Evolutionary conservation across 2,329 filamentous ascomycete genomes (phyloP).

Genomic region (Colletotrichum tropicicola): DNA sequence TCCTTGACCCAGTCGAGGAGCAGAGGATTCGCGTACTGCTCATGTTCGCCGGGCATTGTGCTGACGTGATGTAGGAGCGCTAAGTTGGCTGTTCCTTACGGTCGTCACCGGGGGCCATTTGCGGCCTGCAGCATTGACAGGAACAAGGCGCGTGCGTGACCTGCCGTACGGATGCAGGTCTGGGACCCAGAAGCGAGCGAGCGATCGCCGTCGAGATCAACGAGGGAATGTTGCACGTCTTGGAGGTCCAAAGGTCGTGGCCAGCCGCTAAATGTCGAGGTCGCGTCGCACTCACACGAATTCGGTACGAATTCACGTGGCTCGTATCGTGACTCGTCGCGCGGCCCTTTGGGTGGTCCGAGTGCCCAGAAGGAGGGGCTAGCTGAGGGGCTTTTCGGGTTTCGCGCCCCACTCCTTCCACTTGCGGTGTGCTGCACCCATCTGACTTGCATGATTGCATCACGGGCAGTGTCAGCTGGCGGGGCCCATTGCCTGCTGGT

Average conservation of each 20-base stretch:
- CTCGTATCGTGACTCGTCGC: too few relatives aligned
- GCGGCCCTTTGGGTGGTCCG: background rate
- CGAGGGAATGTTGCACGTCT: too few relatives aligned
- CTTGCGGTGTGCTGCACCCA: constrained; percentile 27
- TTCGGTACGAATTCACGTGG: background rate
- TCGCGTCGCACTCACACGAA: constrained; percentile 16
- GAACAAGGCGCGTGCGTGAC: too few relatives aligned
- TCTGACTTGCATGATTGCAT: constrained; percentile 31
- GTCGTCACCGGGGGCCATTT: background rate
- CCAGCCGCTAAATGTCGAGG: background rate
- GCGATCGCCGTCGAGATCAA: too few relatives aligned
- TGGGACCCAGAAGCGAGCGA: too few relatives aligned
- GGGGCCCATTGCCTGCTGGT: constrained; percentile 1
- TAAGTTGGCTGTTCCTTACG: constrained; percentile 26
- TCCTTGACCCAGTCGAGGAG: constrained; percentile 80
- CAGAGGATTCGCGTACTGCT: constrained; percentile 72
- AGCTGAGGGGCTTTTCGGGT: constrained; percentile 11
- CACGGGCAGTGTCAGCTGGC: constrained; percentile 28
- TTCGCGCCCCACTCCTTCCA: constrained; percentile 18
- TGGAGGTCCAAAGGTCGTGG: background rate
- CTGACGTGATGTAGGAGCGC: constrained; percentile 29
- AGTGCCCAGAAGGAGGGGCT: background rate
- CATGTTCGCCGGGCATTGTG: constrained; percentile 43
- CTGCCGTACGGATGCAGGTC: background rate
- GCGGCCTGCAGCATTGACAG: background rate